Conservation (phyloP, 257 asterid genomes). For the Salvia splendens region DNA sequence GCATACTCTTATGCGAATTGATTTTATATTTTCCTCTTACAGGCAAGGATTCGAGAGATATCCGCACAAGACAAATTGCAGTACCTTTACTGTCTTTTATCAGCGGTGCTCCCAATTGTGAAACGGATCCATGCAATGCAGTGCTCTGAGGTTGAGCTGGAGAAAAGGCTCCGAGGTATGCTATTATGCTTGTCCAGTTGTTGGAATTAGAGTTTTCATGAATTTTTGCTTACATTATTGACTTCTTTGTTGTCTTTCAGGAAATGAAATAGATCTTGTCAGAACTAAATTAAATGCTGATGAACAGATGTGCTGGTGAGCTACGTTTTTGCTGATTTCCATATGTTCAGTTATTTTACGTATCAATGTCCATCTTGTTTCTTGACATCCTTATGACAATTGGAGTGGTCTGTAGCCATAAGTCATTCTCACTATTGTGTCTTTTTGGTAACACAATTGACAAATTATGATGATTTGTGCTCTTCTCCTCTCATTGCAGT, state of each 20-base stretch:
- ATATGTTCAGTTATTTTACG: neutral
- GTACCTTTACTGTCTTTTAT: slow-evolving; percentile 78
- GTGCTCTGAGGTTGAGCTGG: slow-evolving; percentile 86
- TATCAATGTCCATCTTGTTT: neutral
- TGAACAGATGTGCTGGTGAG: slow-evolving; percentile 99
- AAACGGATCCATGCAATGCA: slow-evolving; percentile 77
- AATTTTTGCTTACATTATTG: slow-evolving; percentile 24
- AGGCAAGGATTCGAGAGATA: slow-evolving; percentile 85
- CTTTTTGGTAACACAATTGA: slow-evolving; percentile 19
- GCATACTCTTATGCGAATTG: slow-evolving; percentile 22
- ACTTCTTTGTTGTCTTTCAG: slow-evolving; percentile 48
- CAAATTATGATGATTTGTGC: neutral
- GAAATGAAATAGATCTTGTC: slow-evolving; percentile 77
- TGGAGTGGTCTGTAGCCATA: slow-evolving; percentile 20
- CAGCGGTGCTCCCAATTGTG: slow-evolving; percentile 88
- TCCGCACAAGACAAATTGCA: slow-evolving; percentile 84
- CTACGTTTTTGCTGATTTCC: slow-evolving; percentile 29
- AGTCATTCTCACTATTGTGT: slow-evolving; percentile 23
- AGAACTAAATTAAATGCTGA: slow-evolving; percentile 91
- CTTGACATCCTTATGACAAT: slow-evolving; percentile 16
- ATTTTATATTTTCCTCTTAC: slow-evolving; percentile 21
- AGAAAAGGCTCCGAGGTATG: slow-evolving; percentile 73
- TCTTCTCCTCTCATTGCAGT: slow-evolving; percentile 49
- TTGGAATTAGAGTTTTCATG: slow-evolving; percentile 8
- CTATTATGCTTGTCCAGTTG: slow-evolving; percentile 31